Evolutionary conservation across 1,284 basidiomycete species (phyloP), one percentile per base, ranked within the genome.

Genomic region (Ceratobasidium sp.): DNA sequence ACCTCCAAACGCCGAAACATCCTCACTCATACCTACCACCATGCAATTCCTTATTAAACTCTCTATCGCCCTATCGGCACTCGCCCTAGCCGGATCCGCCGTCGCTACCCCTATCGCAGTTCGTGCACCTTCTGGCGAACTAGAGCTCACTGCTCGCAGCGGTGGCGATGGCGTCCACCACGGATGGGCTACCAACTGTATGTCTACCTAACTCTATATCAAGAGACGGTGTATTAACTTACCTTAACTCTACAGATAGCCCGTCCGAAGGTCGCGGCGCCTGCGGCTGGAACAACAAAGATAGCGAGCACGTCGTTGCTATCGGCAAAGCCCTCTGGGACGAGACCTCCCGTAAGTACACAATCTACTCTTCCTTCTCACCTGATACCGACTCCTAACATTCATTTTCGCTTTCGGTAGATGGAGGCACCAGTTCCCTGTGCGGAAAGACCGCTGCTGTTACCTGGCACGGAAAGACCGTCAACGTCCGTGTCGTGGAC

Each of bases 151-250:
- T 32, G 55, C 55, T 58, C 55, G 55, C 43, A 38, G 55, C 41
- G n/a, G n/a, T n/a, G 21, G 16, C 41, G 8, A 9, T 41, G 35
- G 21, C 14, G 38, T 43, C 30, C 54, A 55, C 30, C 2, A 32
- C 6, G 57, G 57, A 9, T 58, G 57, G 57, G 57, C 57, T 38
- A 58, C 57, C 35, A 38, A 58, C 21, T 59, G 57, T 59, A 44
- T 1, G 38, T 18, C 4, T 13, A 8, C 11, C n/a, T 23, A 23
- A 16, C 9, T 13, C 44, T 16, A 1, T 43, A n/a, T 35, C n/a
- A 9, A 3, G 7, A 26, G 11, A 11, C 7, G 1, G 6, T 59
- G 4, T 28, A 13, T 9, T 9, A 21, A 18, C 11, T 14, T 23
- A 3, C n/a, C 52, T 54, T 14, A 23, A 6, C 38, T 38, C 18